Conservation (phyloP, 768 basidiomycete species). For the Boletus reticuloceps region DNA sequence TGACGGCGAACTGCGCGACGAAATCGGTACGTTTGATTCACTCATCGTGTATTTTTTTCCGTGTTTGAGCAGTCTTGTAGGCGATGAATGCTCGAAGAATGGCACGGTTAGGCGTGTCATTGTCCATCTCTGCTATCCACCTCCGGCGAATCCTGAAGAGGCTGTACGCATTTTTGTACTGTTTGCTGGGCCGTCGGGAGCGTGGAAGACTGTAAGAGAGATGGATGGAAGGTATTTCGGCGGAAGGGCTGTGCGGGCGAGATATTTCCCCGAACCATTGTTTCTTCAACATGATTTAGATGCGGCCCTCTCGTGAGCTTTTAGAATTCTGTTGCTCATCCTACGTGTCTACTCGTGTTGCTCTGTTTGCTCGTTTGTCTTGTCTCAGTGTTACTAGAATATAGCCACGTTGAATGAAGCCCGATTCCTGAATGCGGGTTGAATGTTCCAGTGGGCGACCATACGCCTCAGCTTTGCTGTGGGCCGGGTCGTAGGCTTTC, state of each 20-base stretch:
- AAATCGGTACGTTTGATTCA: conserved; percentile 64
- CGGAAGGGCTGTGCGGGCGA: conserved; percentile 76
- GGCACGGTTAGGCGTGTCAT: conserved; percentile 91
- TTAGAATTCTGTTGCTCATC: background rate
- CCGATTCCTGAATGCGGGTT: background rate
- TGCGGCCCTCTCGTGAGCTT: conserved; percentile 24
- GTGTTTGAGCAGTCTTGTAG: conserved; percentile 35
- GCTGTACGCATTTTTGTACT: conserved; percentile 88
- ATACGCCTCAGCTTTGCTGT: no score
- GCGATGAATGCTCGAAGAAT: conserved; percentile 89
- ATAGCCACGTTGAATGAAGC: background rate
- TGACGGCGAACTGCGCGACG: conserved; percentile 80
- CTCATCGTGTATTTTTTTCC: background rate
- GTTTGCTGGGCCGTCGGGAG: conserved; percentile 88
- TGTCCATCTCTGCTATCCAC: conserved; percentile 73
- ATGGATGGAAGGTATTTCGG: conserved; percentile 93
- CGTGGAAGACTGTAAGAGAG: conserved; percentile 94
- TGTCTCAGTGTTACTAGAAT: background rate
- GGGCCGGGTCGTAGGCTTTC: no score
- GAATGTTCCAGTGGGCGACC: background rate
- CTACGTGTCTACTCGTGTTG: background rate
- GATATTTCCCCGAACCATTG: conserved; percentile 69
- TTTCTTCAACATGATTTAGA: conserved; percentile 56
- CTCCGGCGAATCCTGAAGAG: conserved; percentile 65
- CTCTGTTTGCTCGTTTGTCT: background rate